A percentile compares a stretch with the other conserved stretches of the same genome.
Evolutionary conservation across 2,329 filamentous ascomycete species (phyloP).

Genomic region (Fusarium anthophilum): DNA sequence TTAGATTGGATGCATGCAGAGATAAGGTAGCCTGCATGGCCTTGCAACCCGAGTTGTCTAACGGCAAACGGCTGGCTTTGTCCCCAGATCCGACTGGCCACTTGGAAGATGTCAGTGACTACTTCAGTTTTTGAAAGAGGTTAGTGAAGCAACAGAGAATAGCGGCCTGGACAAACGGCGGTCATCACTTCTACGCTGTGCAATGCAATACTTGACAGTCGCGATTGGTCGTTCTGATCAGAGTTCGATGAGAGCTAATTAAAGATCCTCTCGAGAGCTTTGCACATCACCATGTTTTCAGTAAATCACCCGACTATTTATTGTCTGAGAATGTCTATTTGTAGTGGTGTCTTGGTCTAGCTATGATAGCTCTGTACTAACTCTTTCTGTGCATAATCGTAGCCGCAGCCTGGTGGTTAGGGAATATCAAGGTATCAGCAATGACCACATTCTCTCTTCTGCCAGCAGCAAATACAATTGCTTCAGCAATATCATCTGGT

Average conservation of each 20-base stretch:
- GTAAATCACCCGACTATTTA: fast-evolving
- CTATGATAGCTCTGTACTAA: background rate
- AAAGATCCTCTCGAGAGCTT: fast-evolving
- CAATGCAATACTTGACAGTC: background rate
- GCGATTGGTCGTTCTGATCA: too few species aligned
- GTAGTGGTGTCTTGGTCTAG: background rate
- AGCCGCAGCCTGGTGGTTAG: constrained; percentile 75
- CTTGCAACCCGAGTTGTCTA: background rate
- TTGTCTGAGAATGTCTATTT: background rate
- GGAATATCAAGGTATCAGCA: constrained; percentile 86
- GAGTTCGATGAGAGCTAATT: too few species aligned
- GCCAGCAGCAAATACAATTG: constrained; percentile 85
- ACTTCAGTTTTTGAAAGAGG: background rate
- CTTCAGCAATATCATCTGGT: constrained; percentile 88
- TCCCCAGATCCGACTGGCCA: background rate
- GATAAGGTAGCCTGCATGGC: background rate
- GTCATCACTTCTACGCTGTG: background rate
- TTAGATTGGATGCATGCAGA: background rate
- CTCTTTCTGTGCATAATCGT: constrained; percentile 45
- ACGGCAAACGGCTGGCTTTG: background rate
- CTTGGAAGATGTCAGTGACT: background rate
- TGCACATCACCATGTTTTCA: background rate
- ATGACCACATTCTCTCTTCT: constrained; percentile 89
- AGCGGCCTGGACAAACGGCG: fast-evolving
- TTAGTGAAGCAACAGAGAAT: background rate